Evolutionary conservation across 495 filamentous ascomycete genomes (phyloP), one percentile per base, ranked within the genome.

Genomic region (Echria macrotheca): DNA sequence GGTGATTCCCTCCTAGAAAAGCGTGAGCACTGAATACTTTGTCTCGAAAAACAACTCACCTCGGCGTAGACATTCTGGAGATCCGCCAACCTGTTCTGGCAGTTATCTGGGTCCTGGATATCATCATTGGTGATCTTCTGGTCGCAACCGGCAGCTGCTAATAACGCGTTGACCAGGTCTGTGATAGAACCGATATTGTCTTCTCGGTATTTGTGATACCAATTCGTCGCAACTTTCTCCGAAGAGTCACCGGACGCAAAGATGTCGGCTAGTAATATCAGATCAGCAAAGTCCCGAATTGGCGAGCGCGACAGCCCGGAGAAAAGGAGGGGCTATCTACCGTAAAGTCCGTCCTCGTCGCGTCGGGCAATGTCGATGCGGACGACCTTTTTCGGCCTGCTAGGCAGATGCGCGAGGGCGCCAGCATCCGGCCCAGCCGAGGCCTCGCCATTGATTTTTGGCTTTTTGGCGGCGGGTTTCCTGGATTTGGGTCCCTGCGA

Each of bases 161-260:
- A 71, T 17, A 96, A 81, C 56, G 95, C 90, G 61, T 95, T 97
- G 46, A 98, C 77, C 52, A 98, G 67, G 31, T 95, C 87, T 9
- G 82, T 79, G 64, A 96, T 76, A 5, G 88, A 87, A 24, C 70
- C 69, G 2, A 77, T 63, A 42, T 83, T 79, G 55, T 91, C 67
- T 25, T 77, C 70, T 43, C 84, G 73, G 70, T 91, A 97, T 55
- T 75, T 74, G 24, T 75, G 68, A 42, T 90, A 75, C 91, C 91
- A 97, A 36, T 84, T 75, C 14, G 82, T 79, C 4, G 88, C 89
- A n/a, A 88, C 82, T 24, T 84, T 82, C 47, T 95, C 84, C 15
- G 80, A 68, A 17, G 73, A 74, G 33, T 83, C 74, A 29, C 79
- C 83, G 35, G 82, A 81, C n/a, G 76, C 79, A 64, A 94, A 95